Evolutionary conservation across 768 basidiomycete species (phyloP).

Genomic region (Lentinula lateritia): DNA sequence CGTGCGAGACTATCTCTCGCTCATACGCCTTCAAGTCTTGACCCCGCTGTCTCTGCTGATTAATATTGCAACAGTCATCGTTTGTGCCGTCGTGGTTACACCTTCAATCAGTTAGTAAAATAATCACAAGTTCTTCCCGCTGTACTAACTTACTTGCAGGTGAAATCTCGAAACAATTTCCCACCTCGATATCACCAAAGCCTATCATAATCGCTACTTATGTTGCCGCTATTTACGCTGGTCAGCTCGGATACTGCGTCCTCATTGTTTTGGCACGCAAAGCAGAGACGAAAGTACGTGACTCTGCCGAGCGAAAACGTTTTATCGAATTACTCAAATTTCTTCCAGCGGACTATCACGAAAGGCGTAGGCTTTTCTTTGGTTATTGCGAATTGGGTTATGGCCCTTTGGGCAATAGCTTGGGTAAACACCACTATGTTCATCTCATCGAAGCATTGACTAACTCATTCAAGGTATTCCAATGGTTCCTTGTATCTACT

Average conservation of each 20-base stretch:
- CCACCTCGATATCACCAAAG: conserved; percentile 70
- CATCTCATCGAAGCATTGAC: neutral
- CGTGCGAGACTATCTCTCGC: conserved; percentile 60
- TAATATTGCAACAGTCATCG: conserved; percentile 64
- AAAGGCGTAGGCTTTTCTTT: conserved; percentile 79
- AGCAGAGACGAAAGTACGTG: conserved; percentile 71
- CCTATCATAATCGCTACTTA: conserved; percentile 53
- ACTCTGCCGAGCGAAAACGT: neutral
- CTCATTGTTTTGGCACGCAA: conserved; percentile 67
- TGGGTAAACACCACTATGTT: conserved; percentile 44
- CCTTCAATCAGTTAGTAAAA: conserved; percentile 51
- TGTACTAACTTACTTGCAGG: conserved; percentile 24
- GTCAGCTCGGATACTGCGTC: conserved; percentile 79
- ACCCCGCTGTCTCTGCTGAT: conserved; percentile 82
- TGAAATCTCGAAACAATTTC: conserved; percentile 46
- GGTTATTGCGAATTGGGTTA: conserved; percentile 72
- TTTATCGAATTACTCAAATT: neutral
- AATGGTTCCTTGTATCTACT: conserved; percentile 73
- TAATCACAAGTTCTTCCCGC: neutral
- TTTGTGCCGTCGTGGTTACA: conserved; percentile 62
- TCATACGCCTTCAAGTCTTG: conserved; percentile 77
- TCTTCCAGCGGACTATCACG: conserved; percentile 50
- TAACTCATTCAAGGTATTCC: conserved; percentile 43
- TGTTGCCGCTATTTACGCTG: conserved; percentile 52
- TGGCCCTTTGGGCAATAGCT: conserved; percentile 75